Conservation (phyloP, 495 filamentous ascomycete species). For the Aspergillus leporis region DNA sequence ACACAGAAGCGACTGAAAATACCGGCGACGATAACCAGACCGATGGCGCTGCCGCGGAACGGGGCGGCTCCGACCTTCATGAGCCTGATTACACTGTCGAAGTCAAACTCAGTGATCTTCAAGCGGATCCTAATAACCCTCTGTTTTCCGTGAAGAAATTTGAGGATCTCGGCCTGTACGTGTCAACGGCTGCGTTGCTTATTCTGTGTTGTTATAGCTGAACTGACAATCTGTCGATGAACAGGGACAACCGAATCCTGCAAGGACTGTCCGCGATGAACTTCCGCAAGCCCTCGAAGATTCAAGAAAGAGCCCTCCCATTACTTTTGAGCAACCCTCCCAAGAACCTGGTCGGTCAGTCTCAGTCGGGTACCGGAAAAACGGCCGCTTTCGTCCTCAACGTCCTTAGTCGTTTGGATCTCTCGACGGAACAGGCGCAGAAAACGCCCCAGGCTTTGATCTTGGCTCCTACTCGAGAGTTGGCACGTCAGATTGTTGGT, state of each 20-base stretch:
- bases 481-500: slow-evolving; percentile 89
- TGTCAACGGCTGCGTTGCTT: neutral
- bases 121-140: slow-evolving; percentile 82
- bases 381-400: slow-evolving; percentile 95
- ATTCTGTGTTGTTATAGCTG: neutral
- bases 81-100: slow-evolving; percentile 80
- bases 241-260: slow-evolving; percentile 52
- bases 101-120: slow-evolving; percentile 87
- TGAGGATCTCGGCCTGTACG: slow-evolving; percentile 82
- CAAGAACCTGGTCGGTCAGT: slow-evolving; percentile 92
- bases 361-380: slow-evolving; percentile 98
- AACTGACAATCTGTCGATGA: slow-evolving; percentile 9
- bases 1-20: slow-evolving; percentile 18
- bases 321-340: slow-evolving; percentile 82
- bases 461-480: slow-evolving; percentile 89
- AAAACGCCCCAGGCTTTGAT: slow-evolving; percentile 80
- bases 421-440: slow-evolving; percentile 50
- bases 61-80: slow-evolving; percentile 57
- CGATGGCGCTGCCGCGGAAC: slow-evolving; percentile 52
- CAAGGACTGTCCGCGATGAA: slow-evolving; percentile 74
- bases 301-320: slow-evolving; percentile 90
- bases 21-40: slow-evolving; percentile 30
- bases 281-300: slow-evolving; percentile 94
- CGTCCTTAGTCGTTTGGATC: slow-evolving; percentile 80
- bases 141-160: slow-evolving; percentile 83